These are phyloP conservation scores for Ustilago esculenta DNA, from an alignment of 1,284 basidiomycete species.

Conservation along the genomic window DNA sequence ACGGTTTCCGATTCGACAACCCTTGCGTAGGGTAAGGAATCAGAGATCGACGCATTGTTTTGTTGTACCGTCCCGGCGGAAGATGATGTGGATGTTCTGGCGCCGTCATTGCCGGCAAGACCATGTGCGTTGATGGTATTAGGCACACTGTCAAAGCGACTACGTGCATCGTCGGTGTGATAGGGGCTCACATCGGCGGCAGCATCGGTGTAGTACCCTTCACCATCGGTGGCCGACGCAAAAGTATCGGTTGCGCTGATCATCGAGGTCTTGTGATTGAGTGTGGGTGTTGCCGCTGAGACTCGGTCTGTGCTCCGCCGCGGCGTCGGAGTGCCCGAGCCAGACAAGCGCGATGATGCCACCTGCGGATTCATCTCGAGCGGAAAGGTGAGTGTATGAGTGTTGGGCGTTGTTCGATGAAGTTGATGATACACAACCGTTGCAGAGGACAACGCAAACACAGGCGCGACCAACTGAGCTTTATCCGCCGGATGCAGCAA, in stretches of 20 bases:
- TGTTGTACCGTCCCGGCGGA: slow-evolving; percentile 14
- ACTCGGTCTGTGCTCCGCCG: slow-evolving; percentile 8
- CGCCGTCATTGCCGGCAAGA: background rate
- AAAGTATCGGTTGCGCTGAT: slow-evolving; percentile 34
- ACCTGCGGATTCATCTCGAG: slow-evolving; percentile 6
- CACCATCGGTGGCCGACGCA: slow-evolving; percentile 31
- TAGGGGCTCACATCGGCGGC: slow-evolving; percentile 13
- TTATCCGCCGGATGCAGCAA: background rate
- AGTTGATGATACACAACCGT: too few species aligned
- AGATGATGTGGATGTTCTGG: slow-evolving; percentile 3
- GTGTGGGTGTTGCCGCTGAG: slow-evolving; percentile 17
- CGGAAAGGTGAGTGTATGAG: background rate
- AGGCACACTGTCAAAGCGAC: slow-evolving; percentile 10
- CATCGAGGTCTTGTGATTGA: slow-evolving; percentile 32
- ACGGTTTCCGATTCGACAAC: background rate
- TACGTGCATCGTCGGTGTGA: slow-evolving; percentile 10
- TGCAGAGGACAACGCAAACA: too few species aligned
- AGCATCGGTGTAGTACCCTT: slow-evolving; percentile 40
- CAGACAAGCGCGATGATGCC: slow-evolving; percentile 7
- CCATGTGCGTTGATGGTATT: slow-evolving; percentile 15
- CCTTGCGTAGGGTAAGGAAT: background rate
- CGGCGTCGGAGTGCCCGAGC: background rate
- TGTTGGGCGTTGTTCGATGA: too few species aligned
- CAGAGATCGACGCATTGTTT: background rate
- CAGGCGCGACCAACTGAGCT: background rate